Conservation (phyloP, 2,329 filamentous ascomycete species). For the Phialophora chinensis region DNA sequence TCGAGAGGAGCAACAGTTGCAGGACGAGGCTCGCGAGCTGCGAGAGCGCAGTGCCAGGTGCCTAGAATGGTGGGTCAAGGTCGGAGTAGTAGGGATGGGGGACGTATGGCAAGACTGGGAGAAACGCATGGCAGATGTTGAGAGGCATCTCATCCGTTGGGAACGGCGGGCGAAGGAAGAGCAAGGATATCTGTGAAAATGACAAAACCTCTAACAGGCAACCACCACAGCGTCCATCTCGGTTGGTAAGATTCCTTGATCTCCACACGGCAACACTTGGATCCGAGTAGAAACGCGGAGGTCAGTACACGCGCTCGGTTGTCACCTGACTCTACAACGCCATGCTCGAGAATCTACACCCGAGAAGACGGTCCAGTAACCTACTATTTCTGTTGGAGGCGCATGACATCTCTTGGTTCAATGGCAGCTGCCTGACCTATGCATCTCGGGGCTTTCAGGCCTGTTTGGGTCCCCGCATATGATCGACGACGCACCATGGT, state of each 20-base stretch:
- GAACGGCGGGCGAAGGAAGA: constrained; percentile 59
- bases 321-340: constrained; percentile 9
- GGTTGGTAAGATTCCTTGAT: not conserved
- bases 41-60: constrained; percentile 53
- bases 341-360: not conserved
- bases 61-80: constrained; percentile 75
- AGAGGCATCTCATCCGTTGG: constrained; percentile 68
- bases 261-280: not conserved
- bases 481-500: not conserved
- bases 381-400: not conserved
- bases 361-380: not conserved
- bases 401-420: not conserved
- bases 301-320: not conserved
- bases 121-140: constrained; percentile 67
- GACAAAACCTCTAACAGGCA: constrained; percentile 22
- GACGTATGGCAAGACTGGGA: constrained; percentile 75
- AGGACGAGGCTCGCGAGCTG: constrained; percentile 49
- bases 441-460: not conserved
- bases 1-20: constrained; percentile 48
- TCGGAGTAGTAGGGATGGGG: constrained; percentile 70
- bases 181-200: constrained; percentile 49
- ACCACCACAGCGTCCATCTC: not conserved
- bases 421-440: constrained; percentile 1
- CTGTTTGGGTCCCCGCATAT: not conserved
- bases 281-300: not conserved